Percentiles rank a stretch among this genome's conserved stretches.
These are phyloP conservation scores for Sarcomyxa edulis DNA, from an alignment of 768 basidiomycete species.

Conservation along the genomic window DNA sequence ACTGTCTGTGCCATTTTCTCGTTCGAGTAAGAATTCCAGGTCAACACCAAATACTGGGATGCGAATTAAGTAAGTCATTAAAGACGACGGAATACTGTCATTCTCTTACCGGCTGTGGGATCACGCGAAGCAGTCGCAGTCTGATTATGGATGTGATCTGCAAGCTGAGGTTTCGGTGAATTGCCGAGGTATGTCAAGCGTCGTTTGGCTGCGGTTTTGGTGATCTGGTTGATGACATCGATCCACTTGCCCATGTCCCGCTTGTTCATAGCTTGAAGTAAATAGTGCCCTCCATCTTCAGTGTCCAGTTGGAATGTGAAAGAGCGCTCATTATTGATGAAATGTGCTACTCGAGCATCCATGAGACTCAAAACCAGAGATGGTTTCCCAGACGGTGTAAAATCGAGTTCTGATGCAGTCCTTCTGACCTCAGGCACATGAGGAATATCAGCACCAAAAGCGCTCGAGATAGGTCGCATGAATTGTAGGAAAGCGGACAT, in stretches of 20 bases:
- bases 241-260: conserved; percentile 77
- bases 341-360: conserved; percentile 63
- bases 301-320: conserved; percentile 81
- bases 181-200: conserved; percentile 78
- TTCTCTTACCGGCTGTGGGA: conserved; percentile 62
- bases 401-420: conserved; percentile 73
- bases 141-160: conserved; percentile 68
- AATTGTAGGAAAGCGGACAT: conserved; percentile 80
- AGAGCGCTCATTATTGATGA: conserved; percentile 77
- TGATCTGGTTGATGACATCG: conserved; percentile 63
- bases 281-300: conserved; percentile 81
- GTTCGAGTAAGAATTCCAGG: conserved; percentile 58
- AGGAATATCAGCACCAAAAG: conserved; percentile 64
- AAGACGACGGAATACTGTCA: neutral
- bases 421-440: conserved; percentile 41
- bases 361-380: conserved; percentile 69
- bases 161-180: conserved; percentile 64
- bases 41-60: conserved; percentile 73
- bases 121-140: conserved; percentile 58
- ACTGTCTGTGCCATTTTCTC: conserved; percentile 50
- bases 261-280: conserved; percentile 68
- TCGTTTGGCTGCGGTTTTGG: conserved; percentile 70
- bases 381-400: conserved; percentile 66
- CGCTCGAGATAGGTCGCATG: conserved; percentile 87
- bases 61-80: conserved; percentile 7